phyloP scores from a whole-genome alignment of 768 basidiomycete species.

The Tulasnella sp. region DNA sequence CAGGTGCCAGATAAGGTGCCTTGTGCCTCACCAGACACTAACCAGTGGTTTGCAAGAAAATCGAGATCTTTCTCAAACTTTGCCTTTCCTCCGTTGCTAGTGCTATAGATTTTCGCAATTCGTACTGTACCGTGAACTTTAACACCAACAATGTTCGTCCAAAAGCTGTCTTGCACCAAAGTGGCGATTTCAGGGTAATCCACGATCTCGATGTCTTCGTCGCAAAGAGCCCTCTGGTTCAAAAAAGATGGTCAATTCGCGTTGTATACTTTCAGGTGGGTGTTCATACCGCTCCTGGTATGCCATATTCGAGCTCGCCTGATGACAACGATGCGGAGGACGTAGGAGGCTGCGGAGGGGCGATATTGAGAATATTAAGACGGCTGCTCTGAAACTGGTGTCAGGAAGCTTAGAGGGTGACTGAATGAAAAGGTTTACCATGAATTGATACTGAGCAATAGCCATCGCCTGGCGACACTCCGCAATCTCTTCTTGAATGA shows the following conservation, averaged over 20 bases:
- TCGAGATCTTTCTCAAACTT: background rate
- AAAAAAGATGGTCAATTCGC: background rate
- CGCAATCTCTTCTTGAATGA: background rate
- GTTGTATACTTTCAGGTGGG: no score
- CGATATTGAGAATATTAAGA: background rate
- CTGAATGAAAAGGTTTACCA: background rate
- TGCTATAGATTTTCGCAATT: background rate
- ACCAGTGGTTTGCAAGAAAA: background rate
- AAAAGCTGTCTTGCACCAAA: background rate
- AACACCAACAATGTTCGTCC: background rate
- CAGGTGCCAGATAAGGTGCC: background rate
- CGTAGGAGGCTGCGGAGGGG: background rate
- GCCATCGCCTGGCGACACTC: background rate
- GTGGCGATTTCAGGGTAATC: background rate
- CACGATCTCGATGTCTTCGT: background rate
- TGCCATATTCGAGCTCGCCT: background rate
- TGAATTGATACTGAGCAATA: background rate
- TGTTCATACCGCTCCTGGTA: background rate
- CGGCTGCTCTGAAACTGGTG: background rate
- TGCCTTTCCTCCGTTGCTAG: background rate
- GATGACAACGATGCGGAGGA: background rate
- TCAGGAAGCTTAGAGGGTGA: background rate
- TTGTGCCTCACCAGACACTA: background rate
- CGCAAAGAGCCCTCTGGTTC: background rate
- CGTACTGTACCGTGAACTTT: background rate